A percentile compares a stretch with the other conserved stretches of the same genome.
phyloP scores from a whole-genome alignment of 1,284 basidiomycete genomes.

The Polyporus tsugae region DNA sequence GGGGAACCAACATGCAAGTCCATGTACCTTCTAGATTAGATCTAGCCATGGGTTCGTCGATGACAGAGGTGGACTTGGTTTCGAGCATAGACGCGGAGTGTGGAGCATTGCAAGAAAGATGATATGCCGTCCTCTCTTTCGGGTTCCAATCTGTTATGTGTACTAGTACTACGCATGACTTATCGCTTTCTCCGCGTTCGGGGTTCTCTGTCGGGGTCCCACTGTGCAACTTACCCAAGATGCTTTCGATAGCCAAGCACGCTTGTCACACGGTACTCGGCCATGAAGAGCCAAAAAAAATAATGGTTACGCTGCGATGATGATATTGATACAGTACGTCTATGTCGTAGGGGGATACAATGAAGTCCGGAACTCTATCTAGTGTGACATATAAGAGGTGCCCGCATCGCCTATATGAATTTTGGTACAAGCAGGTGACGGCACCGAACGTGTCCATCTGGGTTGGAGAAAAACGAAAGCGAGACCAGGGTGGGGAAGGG shows the following conservation, averaged over 20 bases:
- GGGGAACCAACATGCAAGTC: neutral
- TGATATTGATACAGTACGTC: neutral
- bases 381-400: conserved; percentile 4
- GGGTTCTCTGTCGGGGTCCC: neutral
- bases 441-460: neutral
- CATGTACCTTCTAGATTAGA: neutral
- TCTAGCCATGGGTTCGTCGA: neutral
- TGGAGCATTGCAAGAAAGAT: neutral
- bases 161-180: neutral
- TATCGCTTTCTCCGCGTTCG: neutral
- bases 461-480: neutral
- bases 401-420: neutral
- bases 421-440: neutral
- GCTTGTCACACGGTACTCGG: neutral
- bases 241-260: neutral
- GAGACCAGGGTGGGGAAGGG: neutral
- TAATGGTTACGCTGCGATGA: neutral
- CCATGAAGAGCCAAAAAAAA: neutral
- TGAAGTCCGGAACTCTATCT: neutral
- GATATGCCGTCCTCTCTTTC: neutral
- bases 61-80: neutral
- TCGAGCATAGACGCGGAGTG: neutral
- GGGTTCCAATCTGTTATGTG: too few species aligned
- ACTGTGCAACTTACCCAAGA: neutral
- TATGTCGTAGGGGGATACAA: neutral